phyloP scores from a whole-genome alignment of 495 filamentous ascomycete species.

The Neurospora terricola region DNA sequence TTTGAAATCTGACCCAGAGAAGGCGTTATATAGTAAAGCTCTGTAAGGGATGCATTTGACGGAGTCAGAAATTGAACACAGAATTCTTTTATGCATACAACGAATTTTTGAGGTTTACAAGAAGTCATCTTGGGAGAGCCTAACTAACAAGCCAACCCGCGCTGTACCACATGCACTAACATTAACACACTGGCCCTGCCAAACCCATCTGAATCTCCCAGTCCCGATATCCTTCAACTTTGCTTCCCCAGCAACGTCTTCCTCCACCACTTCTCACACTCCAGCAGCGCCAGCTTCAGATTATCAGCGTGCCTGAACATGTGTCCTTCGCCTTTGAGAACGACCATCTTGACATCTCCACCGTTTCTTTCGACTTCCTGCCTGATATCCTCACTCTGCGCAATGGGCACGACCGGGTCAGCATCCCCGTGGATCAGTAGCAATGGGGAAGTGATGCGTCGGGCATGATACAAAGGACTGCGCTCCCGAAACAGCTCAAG shows the following conservation, averaged over 20 bases:
- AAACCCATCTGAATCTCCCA: neutral
- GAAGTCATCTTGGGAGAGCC: neutral
- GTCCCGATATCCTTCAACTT: neutral
- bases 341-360: conserved; percentile 32
- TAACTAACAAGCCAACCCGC: neutral
- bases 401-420: conserved; percentile 39
- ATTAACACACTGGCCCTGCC: neutral
- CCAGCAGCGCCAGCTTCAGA: conserved; percentile 14
- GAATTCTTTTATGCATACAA: too few relatives aligned
- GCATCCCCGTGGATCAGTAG: conserved; percentile 37
- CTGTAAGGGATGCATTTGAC: too few relatives aligned
- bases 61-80: too few relatives aligned
- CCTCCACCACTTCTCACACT: conserved; percentile 27
- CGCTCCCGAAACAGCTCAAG: conserved; percentile 27
- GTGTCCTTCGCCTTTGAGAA: conserved; percentile 40
- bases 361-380: conserved; percentile 26
- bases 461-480: conserved; percentile 35
- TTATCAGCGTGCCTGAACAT: conserved; percentile 23
- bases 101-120: neutral
- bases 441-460: conserved; percentile 35
- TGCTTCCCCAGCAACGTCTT: conserved; percentile 39
- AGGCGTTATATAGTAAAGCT: too few relatives aligned
- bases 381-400: conserved; percentile 36
- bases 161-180: neutral
- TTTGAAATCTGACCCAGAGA: too few relatives aligned